A percentile compares a stretch with the other conserved stretches of the same genome.
Conservation (phyloP, 306 rosid species). For the Rosa chinensis region DNA sequence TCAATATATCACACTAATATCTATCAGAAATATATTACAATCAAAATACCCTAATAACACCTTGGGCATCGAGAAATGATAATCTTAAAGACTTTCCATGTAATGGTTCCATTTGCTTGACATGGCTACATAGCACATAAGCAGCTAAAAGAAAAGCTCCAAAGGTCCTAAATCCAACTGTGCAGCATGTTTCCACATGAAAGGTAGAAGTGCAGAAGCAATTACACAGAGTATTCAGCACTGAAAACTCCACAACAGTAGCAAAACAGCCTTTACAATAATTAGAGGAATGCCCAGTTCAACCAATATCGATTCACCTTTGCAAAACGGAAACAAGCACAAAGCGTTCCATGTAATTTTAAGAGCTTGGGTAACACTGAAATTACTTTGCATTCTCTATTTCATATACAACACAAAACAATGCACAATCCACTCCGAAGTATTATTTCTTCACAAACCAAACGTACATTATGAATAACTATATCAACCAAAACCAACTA, state of each 20-base stretch:
- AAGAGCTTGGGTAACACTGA: not conserved
- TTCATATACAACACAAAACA: not conserved
- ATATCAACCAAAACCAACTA: not conserved
- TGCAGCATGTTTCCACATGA: not conserved
- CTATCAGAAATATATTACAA: not conserved
- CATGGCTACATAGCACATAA: not conserved
- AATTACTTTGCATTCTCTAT: not conserved
- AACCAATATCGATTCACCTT: not conserved
- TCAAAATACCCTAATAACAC: not conserved
- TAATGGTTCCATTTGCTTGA: not conserved
- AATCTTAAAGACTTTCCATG: not conserved
- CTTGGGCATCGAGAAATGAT: not conserved
- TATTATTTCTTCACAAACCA: too few species aligned
- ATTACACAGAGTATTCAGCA: not conserved
- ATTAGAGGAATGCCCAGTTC: not conserved
- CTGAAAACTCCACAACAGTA: not conserved
- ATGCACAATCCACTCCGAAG: not conserved
- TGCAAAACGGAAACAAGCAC: not conserved
- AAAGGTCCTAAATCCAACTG: not conserved
- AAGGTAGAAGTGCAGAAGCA: not conserved
- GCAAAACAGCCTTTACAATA: not conserved
- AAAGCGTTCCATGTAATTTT: not conserved
- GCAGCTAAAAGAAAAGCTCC: not conserved
- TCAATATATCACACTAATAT: not conserved
- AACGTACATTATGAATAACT: not conserved